These are phyloP conservation scores for Amaranthus hypochondriacus DNA, from an alignment of 148 eudicot genomes.

Conservation along the genomic window DNA sequence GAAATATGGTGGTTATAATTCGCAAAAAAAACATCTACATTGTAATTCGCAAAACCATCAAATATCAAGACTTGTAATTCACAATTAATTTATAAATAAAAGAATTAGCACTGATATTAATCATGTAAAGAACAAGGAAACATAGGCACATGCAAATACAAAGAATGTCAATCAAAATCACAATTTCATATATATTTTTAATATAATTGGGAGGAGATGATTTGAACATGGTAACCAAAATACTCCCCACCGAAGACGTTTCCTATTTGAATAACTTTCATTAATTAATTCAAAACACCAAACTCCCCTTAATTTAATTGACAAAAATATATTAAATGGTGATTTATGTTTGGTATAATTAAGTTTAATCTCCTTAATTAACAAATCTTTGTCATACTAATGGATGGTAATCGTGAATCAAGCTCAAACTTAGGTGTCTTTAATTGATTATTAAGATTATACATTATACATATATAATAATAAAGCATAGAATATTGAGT, in stretches of 20 bases:
- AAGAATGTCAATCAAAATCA: background rate
- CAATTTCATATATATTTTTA: background rate
- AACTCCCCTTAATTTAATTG: slow-evolving; percentile 1
- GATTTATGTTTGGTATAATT: background rate
- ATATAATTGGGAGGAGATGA: background rate
- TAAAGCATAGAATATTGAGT: background rate
- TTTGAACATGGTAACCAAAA: slow-evolving; percentile 14
- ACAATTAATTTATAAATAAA: background rate
- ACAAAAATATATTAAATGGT: background rate
- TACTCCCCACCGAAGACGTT: background rate
- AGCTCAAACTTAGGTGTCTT: background rate
- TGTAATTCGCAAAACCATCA: background rate
- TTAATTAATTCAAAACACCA: background rate
- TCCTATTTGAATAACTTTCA: background rate
- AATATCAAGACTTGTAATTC: background rate
- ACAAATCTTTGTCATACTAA: background rate
- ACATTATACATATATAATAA: background rate
- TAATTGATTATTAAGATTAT: background rate
- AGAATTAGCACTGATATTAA: background rate
- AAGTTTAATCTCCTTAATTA: background rate
- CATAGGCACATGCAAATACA: background rate
- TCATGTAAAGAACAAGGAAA: background rate
- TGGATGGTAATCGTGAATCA: background rate
- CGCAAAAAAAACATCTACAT: background rate
- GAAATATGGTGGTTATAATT: background rate